Base-by-base conservation (phyloP, 1,139 yeast species). In the Hyphopichia burtonii region DNA sequence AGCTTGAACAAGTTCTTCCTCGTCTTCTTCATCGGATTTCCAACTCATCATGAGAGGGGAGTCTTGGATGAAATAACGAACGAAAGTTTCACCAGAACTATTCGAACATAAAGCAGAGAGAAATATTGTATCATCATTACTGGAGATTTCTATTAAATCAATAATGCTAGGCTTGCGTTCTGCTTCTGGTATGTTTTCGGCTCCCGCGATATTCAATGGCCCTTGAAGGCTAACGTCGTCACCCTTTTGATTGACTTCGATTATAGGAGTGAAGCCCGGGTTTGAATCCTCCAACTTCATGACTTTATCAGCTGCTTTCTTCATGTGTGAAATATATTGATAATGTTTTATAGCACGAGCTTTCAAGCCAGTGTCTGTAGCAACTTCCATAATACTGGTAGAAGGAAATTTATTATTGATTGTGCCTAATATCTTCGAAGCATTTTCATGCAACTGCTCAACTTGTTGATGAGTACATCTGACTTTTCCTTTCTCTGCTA, bases 21-120 rank as follows among this genome's bases (percentile, higher is more conserved):
- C 42, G 12, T 38, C 38, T 6, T 31, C 27, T 10, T 18, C 28
- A n/a, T 32, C 30, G 17, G 10, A 16, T 31, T 8, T 12, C 49
- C 53, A 50, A 30, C 50, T 51, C 66, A 66, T 61, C 3, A 65
- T 40, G 37, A 69, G 52, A 1, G 76, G 72, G 16, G 53, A 51
- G 20, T 67, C 51, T 46, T 71, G 76, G 4, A 61, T 58, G 27
- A 50, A 53, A 41, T 59, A 61, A 2, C 56, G 49, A 3, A 69
- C 41, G 2, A 46, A 37, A 2, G 56, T 40, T 10, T 51, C 52
- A 10, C 47, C 44, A 2, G 44, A 27, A 7, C 38, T 46, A 17
- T 42, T 44, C 20, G 31, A 18, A 6, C 49, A 47, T 1, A 61
- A 41, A 4, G 61, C 44, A 2, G 58, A 61, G 15, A 71, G 41